Base-by-base conservation (phyloP, 352 stramenopile genomes). In the Pythium dissotocum region DNA sequence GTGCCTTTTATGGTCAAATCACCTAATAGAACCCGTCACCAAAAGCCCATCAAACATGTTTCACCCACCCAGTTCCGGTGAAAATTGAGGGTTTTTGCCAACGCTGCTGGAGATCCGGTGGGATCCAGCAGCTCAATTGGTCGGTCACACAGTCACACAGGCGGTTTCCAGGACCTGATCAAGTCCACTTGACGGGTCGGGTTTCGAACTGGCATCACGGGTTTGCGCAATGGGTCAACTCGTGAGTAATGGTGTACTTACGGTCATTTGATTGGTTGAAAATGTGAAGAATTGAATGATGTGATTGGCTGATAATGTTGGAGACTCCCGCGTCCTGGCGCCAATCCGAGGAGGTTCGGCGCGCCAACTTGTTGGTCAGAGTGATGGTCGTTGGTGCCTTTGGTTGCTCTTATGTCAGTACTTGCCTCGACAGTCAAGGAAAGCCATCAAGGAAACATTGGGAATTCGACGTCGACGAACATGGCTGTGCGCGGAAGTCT, bases 401-500 rank as follows among this genome's bases (percentile, higher is more conserved):
- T 32, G 0, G 24, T 26, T 52, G 58, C 32, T 53, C 54, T 9
- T 58, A 69, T 46, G 18, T 52, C 42, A 69, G 56, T 69, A 61
- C 26, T 58, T 52, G 8, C 40, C 42, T 51, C 48, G 6, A 10
- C 2, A 32, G 2, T 0, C 13, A 6, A 33, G n/a, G 0, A 32
- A 40, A 49, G 46, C 35, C 14, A 13, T 8, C 40, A 35, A 30
- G 24, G 55, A 63, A 64, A 59, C 63, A 64, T 24, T 61, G 46
- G 65, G 65, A 65, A 66, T 66, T 72, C 59, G 18, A 1, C 12
- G 28, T 14, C 8, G 36, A 26, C n/a, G 24, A 42, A 62, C 1
- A 70, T 73, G 54, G 58, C 56, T 0, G 54, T 44, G 48, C 69
- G 63, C 33, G 69, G 69, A 2, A 63, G 58, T 46, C 69, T 75